Percentiles rank a stretch among this genome's conserved stretches.
These are phyloP conservation scores for Cyberlindnera mrakii DNA, from an alignment of 805 yeast genomes.

Conservation along the genomic window DNA sequence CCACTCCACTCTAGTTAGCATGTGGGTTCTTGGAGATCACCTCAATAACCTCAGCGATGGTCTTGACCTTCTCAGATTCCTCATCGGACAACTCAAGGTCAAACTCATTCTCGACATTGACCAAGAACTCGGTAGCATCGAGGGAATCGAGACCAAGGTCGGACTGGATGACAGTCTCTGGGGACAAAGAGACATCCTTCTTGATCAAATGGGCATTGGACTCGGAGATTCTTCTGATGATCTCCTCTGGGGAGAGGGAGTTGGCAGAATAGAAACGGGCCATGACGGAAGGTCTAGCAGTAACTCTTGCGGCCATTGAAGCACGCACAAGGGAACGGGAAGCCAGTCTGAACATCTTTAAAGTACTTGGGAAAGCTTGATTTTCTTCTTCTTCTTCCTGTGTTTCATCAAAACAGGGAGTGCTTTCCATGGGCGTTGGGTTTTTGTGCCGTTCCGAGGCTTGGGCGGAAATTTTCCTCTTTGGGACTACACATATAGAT, in stretches of 20 bases:
- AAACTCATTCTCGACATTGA: slow-evolving; percentile 91
- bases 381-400: too few species aligned
- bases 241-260: slow-evolving; percentile 70
- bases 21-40: slow-evolving; percentile 69
- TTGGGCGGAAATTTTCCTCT: too few species aligned
- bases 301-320: slow-evolving; percentile 18
- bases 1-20: slow-evolving; percentile 18
- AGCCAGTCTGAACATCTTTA: slow-evolving; percentile 47
- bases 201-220: slow-evolving; percentile 66
- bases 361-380: neutral
- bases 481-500: too few species aligned
- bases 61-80: slow-evolving; percentile 88
- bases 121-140: slow-evolving; percentile 92
- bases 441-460: too few species aligned
- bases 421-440: too few species aligned
- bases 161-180: slow-evolving; percentile 32
- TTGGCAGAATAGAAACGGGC: slow-evolving; percentile 52
- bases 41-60: slow-evolving; percentile 89
- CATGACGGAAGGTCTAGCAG: slow-evolving; percentile 25
- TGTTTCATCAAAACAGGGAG: too few species aligned
- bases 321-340: slow-evolving; percentile 35
- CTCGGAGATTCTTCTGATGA: slow-evolving; percentile 73
- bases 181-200: slow-evolving; percentile 38
- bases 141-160: slow-evolving; percentile 89
- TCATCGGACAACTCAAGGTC: slow-evolving; percentile 83